A percentile compares a stretch with the other conserved stretches of the same genome.
Conservation (phyloP, 2,329 filamentous ascomycete genomes). For the Hypoxylon sp. region DNA sequence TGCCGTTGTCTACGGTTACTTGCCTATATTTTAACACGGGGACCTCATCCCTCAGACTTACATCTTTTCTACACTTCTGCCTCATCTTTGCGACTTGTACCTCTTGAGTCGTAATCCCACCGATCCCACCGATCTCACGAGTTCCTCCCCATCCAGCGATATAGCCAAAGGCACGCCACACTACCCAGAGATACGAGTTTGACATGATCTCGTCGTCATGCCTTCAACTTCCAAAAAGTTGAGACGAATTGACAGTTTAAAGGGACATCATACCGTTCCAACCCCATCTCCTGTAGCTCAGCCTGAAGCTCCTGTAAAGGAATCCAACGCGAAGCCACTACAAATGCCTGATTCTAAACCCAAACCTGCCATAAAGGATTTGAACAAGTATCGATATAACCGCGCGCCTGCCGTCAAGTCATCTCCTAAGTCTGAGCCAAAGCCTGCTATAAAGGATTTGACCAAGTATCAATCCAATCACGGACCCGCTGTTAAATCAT, state of each 20-base stretch:
- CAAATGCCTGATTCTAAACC: conserved; percentile 1
- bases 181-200: neutral
- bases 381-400: conserved; percentile 7
- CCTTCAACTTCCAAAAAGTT: conserved; percentile 4
- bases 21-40: neutral
- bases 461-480: conserved; percentile 3
- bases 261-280: neutral
- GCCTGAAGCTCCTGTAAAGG: neutral
- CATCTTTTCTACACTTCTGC: neutral
- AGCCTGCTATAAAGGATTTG: conserved; percentile 28
- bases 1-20: neutral
- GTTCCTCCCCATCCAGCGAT: neutral
- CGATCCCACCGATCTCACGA: too few relatives aligned
- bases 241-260: neutral
- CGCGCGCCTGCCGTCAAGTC: conserved; percentile 21
- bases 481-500: conserved; percentile 19
- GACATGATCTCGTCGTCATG: conserved; percentile 25
- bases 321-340: neutral
- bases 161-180: neutral
- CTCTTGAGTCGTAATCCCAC: neutral
- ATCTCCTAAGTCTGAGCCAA: conserved; percentile 4
- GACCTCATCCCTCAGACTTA: neutral
- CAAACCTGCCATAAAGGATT: conserved; percentile 29
- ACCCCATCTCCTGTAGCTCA: neutral
- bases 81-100: neutral